Evolutionary conservation across 1,284 basidiomycete genomes (phyloP).

Genomic region (Ganoderma lingzhi): DNA sequence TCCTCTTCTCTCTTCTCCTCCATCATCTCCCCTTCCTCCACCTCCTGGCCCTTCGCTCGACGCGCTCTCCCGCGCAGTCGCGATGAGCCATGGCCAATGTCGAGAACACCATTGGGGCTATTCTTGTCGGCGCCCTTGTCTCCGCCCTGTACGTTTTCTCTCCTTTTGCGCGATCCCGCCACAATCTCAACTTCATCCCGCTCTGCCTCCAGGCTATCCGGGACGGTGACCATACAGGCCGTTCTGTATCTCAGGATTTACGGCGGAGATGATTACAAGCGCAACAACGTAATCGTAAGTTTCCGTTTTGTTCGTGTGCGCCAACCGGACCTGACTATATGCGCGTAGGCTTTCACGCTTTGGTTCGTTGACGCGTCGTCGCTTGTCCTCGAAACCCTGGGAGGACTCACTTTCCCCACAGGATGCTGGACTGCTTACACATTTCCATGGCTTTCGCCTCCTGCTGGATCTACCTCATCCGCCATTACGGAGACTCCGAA

Average conservation of each 20-base stretch:
- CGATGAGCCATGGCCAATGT: slow-evolving; percentile 32
- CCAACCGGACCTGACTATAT: not conserved
- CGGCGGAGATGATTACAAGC: slow-evolving; percentile 28
- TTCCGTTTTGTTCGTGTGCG: not conserved
- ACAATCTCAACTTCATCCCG: not conserved
- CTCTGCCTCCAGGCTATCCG: slow-evolving; percentile 22
- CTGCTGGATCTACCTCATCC: slow-evolving; percentile 46
- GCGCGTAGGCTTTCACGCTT: slow-evolving; percentile 25
- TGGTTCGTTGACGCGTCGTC: slow-evolving; percentile 19
- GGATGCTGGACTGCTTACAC: slow-evolving; percentile 44
- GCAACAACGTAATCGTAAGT: slow-evolving; percentile 30
- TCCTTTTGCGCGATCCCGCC: not conserved
- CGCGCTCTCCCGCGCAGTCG: slow-evolving; percentile 25
- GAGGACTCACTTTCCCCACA: slow-evolving; percentile 20
- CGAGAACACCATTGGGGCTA: slow-evolving; percentile 32
- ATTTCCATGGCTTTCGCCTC: slow-evolving; percentile 42
- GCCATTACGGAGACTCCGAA: slow-evolving; percentile 36
- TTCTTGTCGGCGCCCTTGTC: slow-evolving; percentile 31
- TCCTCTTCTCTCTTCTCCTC: slow-evolving; percentile 19
- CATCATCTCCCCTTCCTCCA: slow-evolving; percentile 9
- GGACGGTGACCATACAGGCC: slow-evolving; percentile 30
- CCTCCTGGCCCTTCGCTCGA: slow-evolving; percentile 5
- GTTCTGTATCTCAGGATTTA: slow-evolving; percentile 31
- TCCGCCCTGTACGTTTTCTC: slow-evolving; percentile 27
- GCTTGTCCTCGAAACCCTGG: not conserved